These are phyloP conservation scores for Candida sp. DNA, from an alignment of 1,139 yeast species.

Conservation along the genomic window DNA sequence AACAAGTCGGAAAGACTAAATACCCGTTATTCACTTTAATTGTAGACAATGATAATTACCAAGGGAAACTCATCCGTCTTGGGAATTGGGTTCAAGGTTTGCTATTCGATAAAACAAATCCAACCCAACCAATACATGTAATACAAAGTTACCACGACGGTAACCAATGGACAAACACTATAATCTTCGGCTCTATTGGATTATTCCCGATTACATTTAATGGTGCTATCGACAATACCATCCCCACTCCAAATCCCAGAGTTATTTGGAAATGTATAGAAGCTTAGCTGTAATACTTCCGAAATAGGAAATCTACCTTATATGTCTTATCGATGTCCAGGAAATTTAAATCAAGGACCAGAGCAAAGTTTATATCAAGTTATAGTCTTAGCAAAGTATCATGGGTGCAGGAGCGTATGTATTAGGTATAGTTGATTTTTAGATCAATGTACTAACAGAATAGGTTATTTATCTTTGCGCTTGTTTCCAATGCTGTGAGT, in stretches of 20 bases:
- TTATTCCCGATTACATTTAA: slow-evolving; percentile 22
- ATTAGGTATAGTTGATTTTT: background rate
- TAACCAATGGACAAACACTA: slow-evolving; percentile 24
- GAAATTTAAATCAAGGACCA: background rate
- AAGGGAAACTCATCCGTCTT: slow-evolving; percentile 45
- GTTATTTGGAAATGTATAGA: slow-evolving; percentile 21
- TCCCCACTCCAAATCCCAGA: slow-evolving; percentile 6
- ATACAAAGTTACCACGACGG: slow-evolving; percentile 12
- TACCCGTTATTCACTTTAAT: slow-evolving; percentile 11
- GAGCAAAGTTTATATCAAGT: background rate
- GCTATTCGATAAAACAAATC: slow-evolving; percentile 30
- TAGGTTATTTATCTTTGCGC: slow-evolving; percentile 81
- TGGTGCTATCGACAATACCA: slow-evolving; percentile 12
- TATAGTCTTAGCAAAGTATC: background rate
- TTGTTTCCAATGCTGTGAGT: slow-evolving; percentile 79
- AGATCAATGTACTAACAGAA: background rate
- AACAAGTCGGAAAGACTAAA: background rate
- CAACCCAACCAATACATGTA: slow-evolving; percentile 22
- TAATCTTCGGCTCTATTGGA: slow-evolving; percentile 22
- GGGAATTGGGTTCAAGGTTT: slow-evolving; percentile 59
- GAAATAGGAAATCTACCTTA: slow-evolving; percentile 5
- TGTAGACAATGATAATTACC: slow-evolving; percentile 14
- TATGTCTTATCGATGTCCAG: slow-evolving; percentile 1
- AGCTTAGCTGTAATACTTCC: slow-evolving; percentile 1
- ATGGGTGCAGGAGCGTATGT: slow-evolving; percentile 4